These are phyloP conservation scores for Smallanthus sonchifolius DNA, from an alignment of 129 eudicot species.

Conservation along the genomic window DNA sequence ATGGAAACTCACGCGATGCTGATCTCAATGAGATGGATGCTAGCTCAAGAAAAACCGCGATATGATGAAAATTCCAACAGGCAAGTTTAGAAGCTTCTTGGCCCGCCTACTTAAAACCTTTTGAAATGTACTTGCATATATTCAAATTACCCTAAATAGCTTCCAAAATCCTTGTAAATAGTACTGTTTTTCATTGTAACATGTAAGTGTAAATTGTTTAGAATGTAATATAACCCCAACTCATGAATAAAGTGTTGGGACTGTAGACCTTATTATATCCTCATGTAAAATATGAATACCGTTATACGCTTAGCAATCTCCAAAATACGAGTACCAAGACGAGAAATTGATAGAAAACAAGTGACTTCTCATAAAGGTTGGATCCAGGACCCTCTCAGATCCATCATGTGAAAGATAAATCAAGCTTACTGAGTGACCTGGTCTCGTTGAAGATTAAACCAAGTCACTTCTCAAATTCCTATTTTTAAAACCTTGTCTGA, in stretches of 20 bases:
- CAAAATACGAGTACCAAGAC: no score
- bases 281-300: not conserved
- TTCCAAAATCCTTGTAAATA: slow-evolving; percentile 3
- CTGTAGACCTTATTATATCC: not conserved
- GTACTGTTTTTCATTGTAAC: not conserved
- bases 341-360: no score
- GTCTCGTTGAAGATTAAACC: no score
- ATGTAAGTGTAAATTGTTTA: not conserved
- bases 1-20: not conserved
- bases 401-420: no score
- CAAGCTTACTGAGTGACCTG: no score
- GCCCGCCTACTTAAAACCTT: not conserved
- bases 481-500: no score
- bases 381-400: no score
- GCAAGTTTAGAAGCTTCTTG: slow-evolving; percentile 10
- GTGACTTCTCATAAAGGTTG: not conserved
- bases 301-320: no score
- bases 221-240: not conserved
- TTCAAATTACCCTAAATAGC: not conserved
- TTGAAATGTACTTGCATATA: not conserved
- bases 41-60: not conserved
- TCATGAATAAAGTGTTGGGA: not conserved
- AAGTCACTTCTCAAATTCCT: no score
- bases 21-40: slow-evolving; percentile 8
- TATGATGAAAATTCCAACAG: not conserved